Percentiles rank a stretch among this genome's conserved stretches.
phyloP scores from a whole-genome alignment of 2,329 filamentous ascomycete species.

The Fusarium devonianum region DNA sequence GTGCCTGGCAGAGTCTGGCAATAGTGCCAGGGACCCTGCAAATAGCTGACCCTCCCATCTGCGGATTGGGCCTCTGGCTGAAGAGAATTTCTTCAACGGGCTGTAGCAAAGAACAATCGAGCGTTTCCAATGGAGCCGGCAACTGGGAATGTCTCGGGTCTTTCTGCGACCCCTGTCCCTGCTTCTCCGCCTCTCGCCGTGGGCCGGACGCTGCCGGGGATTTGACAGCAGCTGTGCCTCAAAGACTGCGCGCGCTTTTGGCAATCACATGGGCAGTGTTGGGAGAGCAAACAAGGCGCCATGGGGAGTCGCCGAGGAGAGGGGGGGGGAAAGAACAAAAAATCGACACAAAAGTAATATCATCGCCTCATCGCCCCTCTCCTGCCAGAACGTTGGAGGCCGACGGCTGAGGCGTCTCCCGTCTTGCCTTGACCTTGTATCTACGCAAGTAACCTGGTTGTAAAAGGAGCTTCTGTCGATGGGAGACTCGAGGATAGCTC shows the following conservation, averaged over 20 bases:
- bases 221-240: constrained; percentile 10
- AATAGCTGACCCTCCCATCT: constrained; percentile 1
- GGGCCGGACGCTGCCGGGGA: constrained; percentile 15
- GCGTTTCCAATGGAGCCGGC: neutral
- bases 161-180: constrained; percentile 13
- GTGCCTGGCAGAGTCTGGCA: too few species aligned
- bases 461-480: neutral
- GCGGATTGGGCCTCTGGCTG: constrained; percentile 12
- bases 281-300: too few species aligned
- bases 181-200: constrained; percentile 27
- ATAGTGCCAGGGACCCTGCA: constrained; percentile 27
- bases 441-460: neutral
- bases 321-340: neutral
- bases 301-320: too few species aligned
- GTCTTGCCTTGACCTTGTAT: neutral
- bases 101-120: neutral
- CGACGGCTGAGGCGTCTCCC: constrained; percentile 12
- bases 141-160: constrained; percentile 6
- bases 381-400: constrained; percentile 15
- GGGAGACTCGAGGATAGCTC: neutral
- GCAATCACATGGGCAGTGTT: too few species aligned
- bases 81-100: constrained; percentile 15
- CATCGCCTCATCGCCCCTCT: constrained; percentile 7
- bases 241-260: too few species aligned
- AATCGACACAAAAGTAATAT: neutral